These are phyloP conservation scores for Porphyrellus sp. DNA, from an alignment of 1,284 basidiomycete species.

Conservation along the genomic window DNA sequence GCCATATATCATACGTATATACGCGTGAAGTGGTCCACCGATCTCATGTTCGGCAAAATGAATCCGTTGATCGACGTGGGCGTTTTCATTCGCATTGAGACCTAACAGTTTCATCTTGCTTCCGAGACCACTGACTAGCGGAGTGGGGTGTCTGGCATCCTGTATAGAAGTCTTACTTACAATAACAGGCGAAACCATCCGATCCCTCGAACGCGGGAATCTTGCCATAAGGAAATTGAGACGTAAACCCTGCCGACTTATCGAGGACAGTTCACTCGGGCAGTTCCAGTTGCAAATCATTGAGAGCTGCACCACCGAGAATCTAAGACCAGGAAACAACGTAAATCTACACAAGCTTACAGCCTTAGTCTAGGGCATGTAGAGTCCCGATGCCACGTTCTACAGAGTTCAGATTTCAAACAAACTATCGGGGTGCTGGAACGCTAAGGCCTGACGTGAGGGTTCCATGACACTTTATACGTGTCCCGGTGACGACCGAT, in stretches of 20 bases:
- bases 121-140: slow-evolving; percentile 45
- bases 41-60: slow-evolving; percentile 49
- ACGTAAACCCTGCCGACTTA: slow-evolving; percentile 40
- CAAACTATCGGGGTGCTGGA: no score
- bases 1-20: background rate
- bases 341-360: background rate
- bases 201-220: slow-evolving; percentile 50
- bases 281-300: slow-evolving; percentile 11
- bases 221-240: slow-evolving; percentile 46
- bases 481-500: no score
- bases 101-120: slow-evolving; percentile 47
- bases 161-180: slow-evolving; percentile 29
- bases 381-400: slow-evolving; percentile 4
- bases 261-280: slow-evolving; percentile 24
- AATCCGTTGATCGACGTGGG: slow-evolving; percentile 50
- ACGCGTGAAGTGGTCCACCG: background rate
- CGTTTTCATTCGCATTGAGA: slow-evolving; percentile 33
- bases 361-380: background rate
- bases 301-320: slow-evolving; percentile 13
- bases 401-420: background rate
- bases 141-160: background rate
- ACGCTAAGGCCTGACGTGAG: no score
- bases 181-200: slow-evolving; percentile 53
- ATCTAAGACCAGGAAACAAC: background rate
- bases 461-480: background rate